Base-by-base conservation (phyloP, 2,329 filamentous ascomycete genomes). In the Mariannaea sp. region DNA sequence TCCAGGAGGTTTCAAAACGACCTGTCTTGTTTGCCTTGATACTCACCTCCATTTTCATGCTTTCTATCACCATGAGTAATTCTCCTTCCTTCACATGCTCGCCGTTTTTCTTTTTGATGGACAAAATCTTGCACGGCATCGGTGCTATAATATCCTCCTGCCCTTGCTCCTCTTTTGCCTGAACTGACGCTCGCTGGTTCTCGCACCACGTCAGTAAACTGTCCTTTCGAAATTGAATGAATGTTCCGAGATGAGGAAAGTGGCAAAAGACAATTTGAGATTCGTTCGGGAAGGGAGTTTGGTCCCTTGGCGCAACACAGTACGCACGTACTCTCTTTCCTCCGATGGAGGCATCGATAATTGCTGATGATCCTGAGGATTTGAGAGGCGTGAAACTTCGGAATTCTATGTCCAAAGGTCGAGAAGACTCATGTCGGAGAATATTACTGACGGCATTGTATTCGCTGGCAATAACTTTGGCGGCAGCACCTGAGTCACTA, bases 31-130 rank as follows among this genome's bases (percentile, higher is more conserved):
- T 32, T n/a, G 49, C 53, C 27, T 48, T 41, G 30, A 63, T 63
- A 8, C 52, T 55, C 5, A 65, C 50, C 38, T 67, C 63, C 64
- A 65, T 67, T 43, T 67, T 65, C 63, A 67, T 67, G 26, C 64
- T 66, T 32, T 65, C 64, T 17, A 67, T 56, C 1, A 65, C 53
- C 51, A 66, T 60, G 1, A 67, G 55, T 4, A 54, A 46, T 12
- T 65, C 62, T 12, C 60, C 59, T 3, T 38, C 39, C 16, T 56
- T 55, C 2, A 64, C 60, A 3, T 60, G 43, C 6, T 61, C 60
- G 5, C 56, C 60, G 8, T 42, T 38, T 19, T 50, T 39, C 53
- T 59, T 62, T 39, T 55, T 36, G 7, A 65, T 44, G 7, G 41
- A 58, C n/a, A 58, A 53, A 10, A 58, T 54, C 38, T 61, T 70